Conservation (phyloP, 495 filamentous ascomycete species). For the Penicillium salamii region DNA sequence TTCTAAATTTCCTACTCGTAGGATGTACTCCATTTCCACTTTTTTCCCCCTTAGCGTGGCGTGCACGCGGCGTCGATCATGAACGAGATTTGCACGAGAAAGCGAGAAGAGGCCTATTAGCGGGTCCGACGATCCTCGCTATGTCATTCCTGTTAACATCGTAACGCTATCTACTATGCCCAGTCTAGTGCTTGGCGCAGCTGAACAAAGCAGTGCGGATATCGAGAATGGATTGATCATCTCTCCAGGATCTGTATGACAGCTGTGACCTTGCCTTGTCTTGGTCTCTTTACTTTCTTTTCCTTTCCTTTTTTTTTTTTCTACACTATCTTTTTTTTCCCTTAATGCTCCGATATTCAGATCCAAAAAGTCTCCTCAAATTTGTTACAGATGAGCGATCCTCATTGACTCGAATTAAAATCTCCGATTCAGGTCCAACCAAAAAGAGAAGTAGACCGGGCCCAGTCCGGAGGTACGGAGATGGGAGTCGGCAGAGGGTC, state of each 20-base stretch:
- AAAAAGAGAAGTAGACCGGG: background rate
- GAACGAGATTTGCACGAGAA: constrained; percentile 14
- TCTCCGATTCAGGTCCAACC: background rate
- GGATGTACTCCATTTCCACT: too few species aligned
- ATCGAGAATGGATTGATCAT: constrained; percentile 21
- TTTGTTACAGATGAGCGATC: background rate
- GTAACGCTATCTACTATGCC: constrained; percentile 15
- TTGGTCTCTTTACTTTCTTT: background rate
- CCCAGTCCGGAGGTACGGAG: background rate
- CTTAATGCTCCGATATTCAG: background rate
- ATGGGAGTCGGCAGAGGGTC: too few species aligned
- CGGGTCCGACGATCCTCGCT: constrained; percentile 21
- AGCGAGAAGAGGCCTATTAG: background rate
- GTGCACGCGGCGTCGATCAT: constrained; percentile 23
- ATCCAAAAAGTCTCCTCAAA: background rate
- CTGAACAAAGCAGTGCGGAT: constrained; percentile 8
- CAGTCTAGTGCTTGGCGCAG: constrained; percentile 23
- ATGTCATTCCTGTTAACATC: constrained; percentile 16
- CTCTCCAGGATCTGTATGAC: constrained; percentile 13
- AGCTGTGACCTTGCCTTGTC: constrained; percentile 2
- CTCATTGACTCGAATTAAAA: background rate
- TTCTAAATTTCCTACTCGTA: too few species aligned
- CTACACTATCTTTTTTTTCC: background rate
- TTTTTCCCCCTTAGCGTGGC: constrained; percentile 4
- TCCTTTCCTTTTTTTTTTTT: background rate